phyloP scores from a whole-genome alignment of 2,329 filamentous ascomycete genomes.

The Alternaria triticimaculans region DNA sequence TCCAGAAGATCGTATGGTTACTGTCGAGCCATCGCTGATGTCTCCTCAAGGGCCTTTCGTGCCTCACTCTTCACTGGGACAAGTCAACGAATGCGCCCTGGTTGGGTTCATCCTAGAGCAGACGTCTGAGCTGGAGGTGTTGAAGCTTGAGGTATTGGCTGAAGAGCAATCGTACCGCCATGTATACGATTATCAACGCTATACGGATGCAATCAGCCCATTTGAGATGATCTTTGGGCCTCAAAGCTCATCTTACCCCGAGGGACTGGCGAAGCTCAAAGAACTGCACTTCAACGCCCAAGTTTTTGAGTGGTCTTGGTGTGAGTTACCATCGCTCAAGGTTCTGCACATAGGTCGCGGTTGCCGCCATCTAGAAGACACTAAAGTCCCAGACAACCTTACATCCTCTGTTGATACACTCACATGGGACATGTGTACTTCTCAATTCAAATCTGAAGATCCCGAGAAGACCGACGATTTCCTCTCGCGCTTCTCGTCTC shows the following conservation, averaged over 20 bases:
- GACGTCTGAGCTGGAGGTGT: not conserved
- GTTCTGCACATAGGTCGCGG: not conserved
- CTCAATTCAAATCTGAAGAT: not conserved
- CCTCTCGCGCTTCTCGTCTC: not conserved
- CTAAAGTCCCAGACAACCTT: not conserved
- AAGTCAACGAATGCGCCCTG: not conserved
- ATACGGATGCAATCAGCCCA: not conserved
- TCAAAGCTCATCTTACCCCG: not conserved
- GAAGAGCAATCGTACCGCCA: not conserved
- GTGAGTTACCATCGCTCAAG: not conserved
- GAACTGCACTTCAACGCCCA: not conserved
- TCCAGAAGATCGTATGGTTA: not conserved
- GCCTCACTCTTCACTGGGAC: not conserved
- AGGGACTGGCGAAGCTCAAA: constrained; percentile 1
- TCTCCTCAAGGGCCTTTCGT: not conserved
- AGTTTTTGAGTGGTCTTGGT: not conserved
- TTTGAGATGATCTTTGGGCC: not conserved
- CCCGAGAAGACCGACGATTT: not conserved
- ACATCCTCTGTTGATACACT: not conserved
- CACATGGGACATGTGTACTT: not conserved
- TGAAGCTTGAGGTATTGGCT: not conserved
- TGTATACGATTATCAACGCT: not conserved
- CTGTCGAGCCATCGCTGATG: not conserved
- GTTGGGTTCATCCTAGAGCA: not conserved
- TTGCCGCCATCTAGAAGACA: not conserved